Base-by-base conservation (phyloP, 192 early-diverging fungal species). In the Backusella macrospora region DNA sequence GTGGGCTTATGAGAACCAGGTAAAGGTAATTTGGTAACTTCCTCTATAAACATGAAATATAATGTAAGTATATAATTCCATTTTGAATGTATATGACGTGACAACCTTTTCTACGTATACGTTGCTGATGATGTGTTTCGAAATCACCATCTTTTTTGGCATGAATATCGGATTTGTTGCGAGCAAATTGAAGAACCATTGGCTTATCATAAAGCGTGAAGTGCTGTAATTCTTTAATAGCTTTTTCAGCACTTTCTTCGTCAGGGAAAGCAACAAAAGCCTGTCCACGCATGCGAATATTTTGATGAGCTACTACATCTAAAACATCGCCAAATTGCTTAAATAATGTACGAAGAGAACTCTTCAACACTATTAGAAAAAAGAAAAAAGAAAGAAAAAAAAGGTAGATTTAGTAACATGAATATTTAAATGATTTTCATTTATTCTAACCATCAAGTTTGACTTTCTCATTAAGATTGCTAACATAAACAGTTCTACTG, bases 231-330 rank as follows among this genome's bases (percentile, higher is more conserved):
- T 95, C 94, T 73, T 88, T 83, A 65, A 95, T 78, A 3, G 98
- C 96, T 55, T 87, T 91, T 29, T 80, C 76, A 1, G 97, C 95
- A 43, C 83, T 73, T 59, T 95, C 95, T 38, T 81, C 72, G 26
- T 89, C 79, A 70, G 89, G 86, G 78, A 94, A 98, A 0, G 90
- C 90, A 1, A 99, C 86, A 83, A 97, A 99, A 0, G 96, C 98
- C 77, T 99, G 98, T 16, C 98, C 98, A 70, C 95, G 88, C 87
- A 95, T 91, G 67, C 88, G 84, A 70, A 98, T 86, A 82, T 93
- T 92, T 71, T 80, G 75, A 68, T 94, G 95, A 9, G 91, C 91
- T 15, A 90, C 83, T 12, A 98, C 89, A 62, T 98, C 92, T 1
- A 96, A 68, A 12, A 99, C 86, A 44, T 92, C 80, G 34, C 98